Conservation (phyloP, 179 eudicot genomes). For the Nepenthes alata region DNA sequence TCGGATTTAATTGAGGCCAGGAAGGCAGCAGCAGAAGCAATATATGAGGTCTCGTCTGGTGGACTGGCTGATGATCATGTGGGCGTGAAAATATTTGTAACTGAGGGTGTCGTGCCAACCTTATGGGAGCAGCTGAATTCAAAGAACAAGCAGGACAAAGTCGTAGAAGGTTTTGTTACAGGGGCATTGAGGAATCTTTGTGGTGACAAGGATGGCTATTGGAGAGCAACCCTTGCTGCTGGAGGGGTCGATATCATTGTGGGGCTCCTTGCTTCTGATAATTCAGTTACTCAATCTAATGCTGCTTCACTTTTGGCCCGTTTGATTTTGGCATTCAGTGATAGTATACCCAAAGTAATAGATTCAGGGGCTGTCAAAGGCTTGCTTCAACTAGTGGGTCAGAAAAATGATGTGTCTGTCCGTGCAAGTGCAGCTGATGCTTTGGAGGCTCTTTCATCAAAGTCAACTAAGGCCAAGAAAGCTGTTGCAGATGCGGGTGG, state of each 20-base stretch:
- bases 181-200: slow-evolving; percentile 70
- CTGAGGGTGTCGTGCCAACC: slow-evolving; percentile 66
- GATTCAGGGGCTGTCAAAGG: slow-evolving; percentile 60
- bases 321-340: slow-evolving; percentile 48
- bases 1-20: slow-evolving; percentile 45
- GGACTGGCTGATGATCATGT: slow-evolving; percentile 60
- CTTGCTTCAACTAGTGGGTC: slow-evolving; percentile 46
- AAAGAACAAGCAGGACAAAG: slow-evolving; percentile 44
- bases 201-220: slow-evolving; percentile 60
- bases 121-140: slow-evolving; percentile 60
- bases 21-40: slow-evolving; percentile 62
- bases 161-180: slow-evolving; percentile 59
- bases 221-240: slow-evolving; percentile 54
- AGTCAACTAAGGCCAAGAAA: slow-evolving; percentile 43
- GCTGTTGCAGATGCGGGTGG: slow-evolving; percentile 54
- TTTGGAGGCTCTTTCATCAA: slow-evolving; percentile 50
- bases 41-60: slow-evolving; percentile 54
- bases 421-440: slow-evolving; percentile 74
- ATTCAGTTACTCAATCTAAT: slow-evolving; percentile 55
- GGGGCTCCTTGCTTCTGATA: slow-evolving; percentile 52
- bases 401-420: slow-evolving; percentile 39
- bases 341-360: slow-evolving; percentile 53
- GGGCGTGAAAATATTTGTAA: slow-evolving; percentile 58
- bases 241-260: slow-evolving; percentile 69
- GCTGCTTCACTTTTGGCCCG: slow-evolving; percentile 74